Evolutionary conservation across 2,329 filamentous ascomycete genomes (phyloP), one percentile per base, ranked within the genome.

Genomic region (Aureobasidium sp.): DNA sequence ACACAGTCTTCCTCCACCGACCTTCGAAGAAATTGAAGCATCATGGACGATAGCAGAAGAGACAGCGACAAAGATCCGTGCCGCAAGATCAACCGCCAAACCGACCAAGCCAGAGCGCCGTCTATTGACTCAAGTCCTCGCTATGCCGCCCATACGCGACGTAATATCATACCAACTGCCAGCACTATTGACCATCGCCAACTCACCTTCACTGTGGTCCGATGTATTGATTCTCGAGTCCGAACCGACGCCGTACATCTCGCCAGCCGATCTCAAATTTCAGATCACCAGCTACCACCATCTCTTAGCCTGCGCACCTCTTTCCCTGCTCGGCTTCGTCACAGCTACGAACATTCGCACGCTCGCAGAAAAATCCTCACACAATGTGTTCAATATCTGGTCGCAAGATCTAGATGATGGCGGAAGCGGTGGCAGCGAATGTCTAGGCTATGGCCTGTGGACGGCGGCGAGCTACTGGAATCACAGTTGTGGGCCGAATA

Each of bases 401-500:
- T 66, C 63, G 10, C 65, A 71, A 3, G 70, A 70, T 35, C 14
- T 54, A 6, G 34, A 34, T 17, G 63, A 62, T 7, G 58, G 58
- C 11, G 64, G 64, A 14, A 61, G 61, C 47, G 72, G 71, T 30
- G 71, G 70, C 7, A 67, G 69, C 7, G 74, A 76, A 59, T 75
- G 74, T 59, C 70, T 76, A 56, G 74, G 73, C 14, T 76, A 72
- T 44, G 72, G 69, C 0, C 66, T 74, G 29, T 76, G 73, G 67
- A 70, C 73, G 0, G 61, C 62, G 4, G 73, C 74, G 1, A 71
- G 68, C 56, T 76, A 74, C 61, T 76, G 74, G 64, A 76, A 76
- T 48, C 74, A 76, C 57, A 70, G 66, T 4, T 76, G 74, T 59
- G 60, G 48, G 14, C 72, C 73, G 21, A 76, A 72, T 38, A 56